Conservation (phyloP, 2,329 filamentous ascomycete genomes). For the Fusarium verrucosum region DNA sequence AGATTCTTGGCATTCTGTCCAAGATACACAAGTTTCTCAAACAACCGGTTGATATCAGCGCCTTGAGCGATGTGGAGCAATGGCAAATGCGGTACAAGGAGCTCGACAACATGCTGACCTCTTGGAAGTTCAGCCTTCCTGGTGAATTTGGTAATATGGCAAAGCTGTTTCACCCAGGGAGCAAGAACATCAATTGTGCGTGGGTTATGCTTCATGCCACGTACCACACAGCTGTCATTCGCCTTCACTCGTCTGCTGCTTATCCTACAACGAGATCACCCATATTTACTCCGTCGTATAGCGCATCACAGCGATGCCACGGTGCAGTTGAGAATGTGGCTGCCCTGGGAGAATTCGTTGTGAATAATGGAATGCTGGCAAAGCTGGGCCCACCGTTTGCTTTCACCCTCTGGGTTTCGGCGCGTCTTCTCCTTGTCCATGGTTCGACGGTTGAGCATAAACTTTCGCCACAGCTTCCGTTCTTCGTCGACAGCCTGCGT, state of each 20-base stretch:
- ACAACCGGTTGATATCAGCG: conserved; percentile 87
- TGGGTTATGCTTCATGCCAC: conserved; percentile 94
- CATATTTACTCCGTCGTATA: conserved; percentile 89
- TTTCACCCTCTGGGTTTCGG: conserved; percentile 92
- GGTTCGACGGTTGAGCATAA: conserved; percentile 89
- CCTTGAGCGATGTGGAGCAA: conserved; percentile 82
- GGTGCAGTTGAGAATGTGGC: conserved; percentile 85
- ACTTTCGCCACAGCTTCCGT: conserved; percentile 79
- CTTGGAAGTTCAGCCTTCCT: conserved; percentile 86
- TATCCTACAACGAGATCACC: conserved; percentile 89
- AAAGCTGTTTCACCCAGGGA: conserved; percentile 75
- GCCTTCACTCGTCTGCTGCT: conserved; percentile 89
- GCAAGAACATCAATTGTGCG: conserved; percentile 78
- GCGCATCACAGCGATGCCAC: conserved; percentile 83
- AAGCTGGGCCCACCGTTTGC: conserved; percentile 91
- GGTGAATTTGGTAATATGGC: conserved; percentile 86
- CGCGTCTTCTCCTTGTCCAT: conserved; percentile 86
- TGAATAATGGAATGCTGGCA: conserved; percentile 75
- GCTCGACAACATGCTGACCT: conserved; percentile 79
- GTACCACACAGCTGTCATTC: conserved; percentile 89
- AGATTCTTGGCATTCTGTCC: conserved; percentile 86
- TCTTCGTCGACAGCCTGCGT: conserved; percentile 83
- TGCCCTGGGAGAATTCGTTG: conserved; percentile 79
- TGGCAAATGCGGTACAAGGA: conserved; percentile 91
- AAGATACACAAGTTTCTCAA: conserved; percentile 90